phyloP scores from a whole-genome alignment of 2,329 filamentous ascomycete species.

The Aspergillus alliaceus region DNA sequence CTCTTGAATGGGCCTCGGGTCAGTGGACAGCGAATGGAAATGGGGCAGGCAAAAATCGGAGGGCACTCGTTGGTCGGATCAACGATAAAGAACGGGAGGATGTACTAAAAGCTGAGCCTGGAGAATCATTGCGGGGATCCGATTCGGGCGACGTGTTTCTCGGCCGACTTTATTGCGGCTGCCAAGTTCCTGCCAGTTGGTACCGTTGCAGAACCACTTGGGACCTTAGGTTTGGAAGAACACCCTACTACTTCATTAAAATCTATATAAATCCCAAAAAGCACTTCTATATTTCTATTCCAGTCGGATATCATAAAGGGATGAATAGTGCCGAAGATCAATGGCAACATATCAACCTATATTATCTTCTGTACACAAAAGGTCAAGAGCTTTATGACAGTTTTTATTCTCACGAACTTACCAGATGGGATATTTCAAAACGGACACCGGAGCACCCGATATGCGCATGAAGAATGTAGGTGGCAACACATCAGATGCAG shows the following conservation, averaged over 20 bases:
- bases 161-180: slow-evolving; percentile 1
- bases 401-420: neutral
- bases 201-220: neutral
- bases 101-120: neutral
- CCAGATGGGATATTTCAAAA: neutral
- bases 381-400: too few species aligned
- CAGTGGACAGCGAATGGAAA: slow-evolving; percentile 19
- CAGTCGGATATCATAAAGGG: neutral
- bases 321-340: neutral
- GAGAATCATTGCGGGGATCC: slow-evolving; percentile 5
- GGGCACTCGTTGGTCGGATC: slow-evolving; percentile 6
- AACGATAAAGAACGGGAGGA: neutral
- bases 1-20: slow-evolving; percentile 19
- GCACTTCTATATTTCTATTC: too few species aligned
- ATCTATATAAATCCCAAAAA: neutral
- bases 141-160: slow-evolving; percentile 1
- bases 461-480: neutral
- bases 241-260: neutral
- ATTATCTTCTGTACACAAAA: neutral
- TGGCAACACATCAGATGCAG: neutral
- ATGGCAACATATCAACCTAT: neutral
- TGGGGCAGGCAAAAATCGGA: slow-evolving; percentile 8
- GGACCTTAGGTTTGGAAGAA: too few species aligned
- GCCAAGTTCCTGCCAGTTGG: neutral
- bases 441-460: neutral